Base-by-base conservation (phyloP, 768 basidiomycete species). In the Zangia roseola region DNA sequence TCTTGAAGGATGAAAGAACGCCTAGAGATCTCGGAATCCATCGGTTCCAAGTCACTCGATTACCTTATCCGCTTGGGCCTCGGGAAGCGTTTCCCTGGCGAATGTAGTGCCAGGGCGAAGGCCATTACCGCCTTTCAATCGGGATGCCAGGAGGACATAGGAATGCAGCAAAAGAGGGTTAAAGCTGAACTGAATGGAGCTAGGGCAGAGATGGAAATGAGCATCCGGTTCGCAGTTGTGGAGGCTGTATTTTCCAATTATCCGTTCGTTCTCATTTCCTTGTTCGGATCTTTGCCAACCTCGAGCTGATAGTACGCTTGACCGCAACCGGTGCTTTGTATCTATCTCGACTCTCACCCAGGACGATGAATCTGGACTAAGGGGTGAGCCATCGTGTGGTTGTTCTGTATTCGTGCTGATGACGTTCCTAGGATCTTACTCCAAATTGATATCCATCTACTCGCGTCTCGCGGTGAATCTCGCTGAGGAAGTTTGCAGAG, bases 11-110 rank as follows among this genome's bases (percentile, higher is more conserved):
- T 42, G 30, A 58, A 44, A 12, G 70, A 63, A 40, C 54, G 34
- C 12, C 28, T 73, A 37, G 56, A 60, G 10, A 31, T 74, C 17
- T 51, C 55, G 6, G 56, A 62, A 20, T 38, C 45, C 3, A 43
- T 71, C 9, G 3, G 45, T 13, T 59, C 58, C 24, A 65, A 49
- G 16, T 60, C 58, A 7, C 47, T 75, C 16, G 43, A 55, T 3
- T 52, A 63, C 19, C 59, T 75, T 5, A 26, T 68, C n/a, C 54
- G 58, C 13, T 35, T 61, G 19, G 74, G 70, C 1, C 64, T 74
- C 10, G 19, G 21, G 14, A 57, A 55, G 19, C 67, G 71, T 39
- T 71, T 58, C 31, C 60, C 62, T 12, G 43, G 44, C 0, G 56
- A 55, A 7, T 62, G 64, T 31, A 30, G 36, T 6, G 52, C 59